Conservation (phyloP, 495 filamentous ascomycete genomes). For the Hyaloscypha variabilis region DNA sequence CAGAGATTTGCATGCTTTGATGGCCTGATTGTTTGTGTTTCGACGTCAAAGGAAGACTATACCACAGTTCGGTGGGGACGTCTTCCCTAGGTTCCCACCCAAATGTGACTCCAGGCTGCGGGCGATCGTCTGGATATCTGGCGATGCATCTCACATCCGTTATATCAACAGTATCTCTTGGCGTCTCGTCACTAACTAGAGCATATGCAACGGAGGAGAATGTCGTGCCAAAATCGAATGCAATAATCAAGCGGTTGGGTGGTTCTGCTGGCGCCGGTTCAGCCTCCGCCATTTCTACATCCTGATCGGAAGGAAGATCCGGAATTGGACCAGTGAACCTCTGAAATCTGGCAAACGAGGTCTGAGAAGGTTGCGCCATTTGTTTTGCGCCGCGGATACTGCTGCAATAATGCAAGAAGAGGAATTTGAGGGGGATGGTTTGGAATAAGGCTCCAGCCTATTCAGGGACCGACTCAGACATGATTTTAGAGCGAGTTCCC, state of each 20-base stretch:
- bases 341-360: slow-evolving; percentile 6
- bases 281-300: slow-evolving; percentile 12
- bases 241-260: slow-evolving; percentile 24
- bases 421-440: background rate
- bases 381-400: background rate
- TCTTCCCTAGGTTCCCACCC: slow-evolving; percentile 18
- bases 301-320: slow-evolving; percentile 6
- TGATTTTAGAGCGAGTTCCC: no score
- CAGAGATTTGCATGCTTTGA: background rate
- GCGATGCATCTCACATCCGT: slow-evolving; percentile 23
- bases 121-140: slow-evolving; percentile 25
- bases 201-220: slow-evolving; percentile 30
- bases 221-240: slow-evolving; percentile 32
- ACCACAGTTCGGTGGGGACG: slow-evolving; percentile 30
- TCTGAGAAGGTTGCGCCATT: background rate
- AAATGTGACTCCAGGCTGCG: slow-evolving; percentile 8
- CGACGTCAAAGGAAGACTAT: slow-evolving; percentile 13
- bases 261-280: background rate
- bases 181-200: slow-evolving; percentile 7
- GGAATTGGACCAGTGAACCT: background rate
- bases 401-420: no score
- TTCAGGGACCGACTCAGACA: no score
- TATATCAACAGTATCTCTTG: slow-evolving; percentile 12
- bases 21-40: slow-evolving; percentile 3
- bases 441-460: background rate